Conservation (phyloP, 225 moss, liverwort and hornwort genomes). For the Bryoerythrophyllum caledonicum region DNA sequence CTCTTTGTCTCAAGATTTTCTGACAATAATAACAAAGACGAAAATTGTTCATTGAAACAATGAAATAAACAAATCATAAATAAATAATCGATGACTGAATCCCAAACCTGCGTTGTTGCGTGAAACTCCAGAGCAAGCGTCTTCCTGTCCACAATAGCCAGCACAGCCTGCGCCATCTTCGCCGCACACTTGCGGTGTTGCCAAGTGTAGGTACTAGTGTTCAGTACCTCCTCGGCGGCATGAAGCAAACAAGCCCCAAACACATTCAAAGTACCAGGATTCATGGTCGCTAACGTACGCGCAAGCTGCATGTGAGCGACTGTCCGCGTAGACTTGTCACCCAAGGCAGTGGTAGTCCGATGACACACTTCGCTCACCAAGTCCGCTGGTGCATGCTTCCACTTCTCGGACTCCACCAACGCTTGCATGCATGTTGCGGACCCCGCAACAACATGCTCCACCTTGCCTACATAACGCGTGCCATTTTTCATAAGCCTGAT, state of each 20-base stretch:
- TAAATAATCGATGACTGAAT: neutral
- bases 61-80: neutral
- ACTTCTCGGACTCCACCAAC: conserved; percentile 79
- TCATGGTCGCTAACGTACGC: conserved; percentile 51
- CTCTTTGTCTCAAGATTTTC: neutral
- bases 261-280: conserved; percentile 51
- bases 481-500: neutral
- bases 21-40: neutral
- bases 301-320: conserved; percentile 84
- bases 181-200: conserved; percentile 73
- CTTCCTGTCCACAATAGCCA: conserved; percentile 64
- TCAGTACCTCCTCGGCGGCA: conserved; percentile 63
- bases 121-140: conserved; percentile 59
- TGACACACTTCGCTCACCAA: conserved; percentile 73
- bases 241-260: conserved; percentile 69
- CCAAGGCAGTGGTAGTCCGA: conserved; percentile 66
- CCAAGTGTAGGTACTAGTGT: conserved; percentile 50
- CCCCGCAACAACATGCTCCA: conserved; percentile 75
- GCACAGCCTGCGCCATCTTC: conserved; percentile 62
- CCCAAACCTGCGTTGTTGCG: conserved; percentile 32
- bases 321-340: conserved; percentile 64
- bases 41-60: neutral
- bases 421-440: conserved; percentile 85
- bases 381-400: conserved; percentile 66
- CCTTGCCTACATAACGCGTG: conserved; percentile 35